Evolutionary conservation across 1,139 yeast species (phyloP).

Genomic region (Candida smagusa): DNA sequence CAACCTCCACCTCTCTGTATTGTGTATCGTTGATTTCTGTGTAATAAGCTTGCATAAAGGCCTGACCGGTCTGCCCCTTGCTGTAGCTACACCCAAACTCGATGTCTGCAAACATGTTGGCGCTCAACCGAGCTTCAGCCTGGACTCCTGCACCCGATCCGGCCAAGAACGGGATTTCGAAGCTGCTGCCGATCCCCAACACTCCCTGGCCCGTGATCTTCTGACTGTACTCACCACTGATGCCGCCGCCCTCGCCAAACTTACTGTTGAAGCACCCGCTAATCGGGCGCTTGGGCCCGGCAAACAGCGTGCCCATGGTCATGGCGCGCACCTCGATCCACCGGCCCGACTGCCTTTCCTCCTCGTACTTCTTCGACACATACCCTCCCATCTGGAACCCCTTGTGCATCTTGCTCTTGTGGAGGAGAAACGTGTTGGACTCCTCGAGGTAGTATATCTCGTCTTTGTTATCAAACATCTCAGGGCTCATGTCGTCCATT

Average conservation of each 20-base stretch:
- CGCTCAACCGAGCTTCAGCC: constrained; percentile 5
- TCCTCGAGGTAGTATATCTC: constrained; percentile 13
- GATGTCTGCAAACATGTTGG: constrained; percentile 10
- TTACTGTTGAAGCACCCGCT: constrained; percentile 18
- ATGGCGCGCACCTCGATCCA: constrained; percentile 13
- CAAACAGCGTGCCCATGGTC: too few relatives aligned
- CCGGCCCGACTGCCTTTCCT: neutral
- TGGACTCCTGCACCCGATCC: constrained; percentile 5
- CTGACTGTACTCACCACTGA: constrained; percentile 14
- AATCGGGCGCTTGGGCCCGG: constrained; percentile 9
- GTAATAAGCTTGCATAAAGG: constrained; percentile 17
- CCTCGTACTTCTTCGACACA: neutral
- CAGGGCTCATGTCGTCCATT: constrained; percentile 1
- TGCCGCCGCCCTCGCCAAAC: constrained; percentile 21
- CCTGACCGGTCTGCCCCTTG: constrained; percentile 19
- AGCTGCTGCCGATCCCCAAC: constrained; percentile 15
- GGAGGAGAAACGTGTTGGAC: constrained; percentile 14
- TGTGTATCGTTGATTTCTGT: constrained; percentile 12
- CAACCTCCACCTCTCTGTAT: constrained; percentile 8
- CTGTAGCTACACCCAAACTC: constrained; percentile 17
- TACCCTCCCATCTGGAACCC: constrained; percentile 14
- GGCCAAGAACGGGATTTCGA: constrained; percentile 2
- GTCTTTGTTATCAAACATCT: constrained; percentile 9
- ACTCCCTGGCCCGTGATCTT: constrained; percentile 14
- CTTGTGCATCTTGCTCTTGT: constrained; percentile 17